A percentile compares a stretch with the other conserved stretches of the same genome.
These are phyloP conservation scores for Rhizopus microsporus DNA, from an alignment of 371 early-diverging fungal genomes.

Conservation along the genomic window DNA sequence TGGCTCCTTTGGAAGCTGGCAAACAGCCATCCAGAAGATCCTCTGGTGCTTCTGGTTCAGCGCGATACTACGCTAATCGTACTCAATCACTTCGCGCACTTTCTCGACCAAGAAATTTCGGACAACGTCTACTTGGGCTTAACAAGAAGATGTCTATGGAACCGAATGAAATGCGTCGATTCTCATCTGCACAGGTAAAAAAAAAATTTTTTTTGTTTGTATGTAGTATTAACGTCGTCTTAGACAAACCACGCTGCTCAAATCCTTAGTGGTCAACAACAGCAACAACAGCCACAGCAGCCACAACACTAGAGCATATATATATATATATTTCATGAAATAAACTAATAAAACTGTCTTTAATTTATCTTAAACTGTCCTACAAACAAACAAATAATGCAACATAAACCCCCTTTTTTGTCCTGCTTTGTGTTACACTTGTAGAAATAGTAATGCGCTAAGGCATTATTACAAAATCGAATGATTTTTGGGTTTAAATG, in stretches of 20 bases:
- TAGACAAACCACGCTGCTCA: constrained; percentile 30
- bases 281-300: neutral
- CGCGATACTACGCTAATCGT: constrained; percentile 48
- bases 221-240: neutral
- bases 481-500: no score
- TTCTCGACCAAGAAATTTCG: constrained; percentile 43
- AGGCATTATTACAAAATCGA: no score
- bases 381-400: no score
- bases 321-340: no score
- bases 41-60: constrained; percentile 39
- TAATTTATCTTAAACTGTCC: no score
- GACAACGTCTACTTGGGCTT: constrained; percentile 31
- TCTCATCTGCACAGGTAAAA: constrained; percentile 34
- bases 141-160: constrained; percentile 35
- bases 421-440: no score
- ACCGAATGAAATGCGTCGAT: constrained; percentile 27
- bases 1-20: constrained; percentile 9
- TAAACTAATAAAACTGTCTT: no score
- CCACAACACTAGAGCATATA: no score
- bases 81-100: constrained; percentile 44
- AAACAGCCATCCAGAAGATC: constrained; percentile 25
- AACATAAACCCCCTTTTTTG: no score
- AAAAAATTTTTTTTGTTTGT: neutral
- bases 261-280: constrained; percentile 3
- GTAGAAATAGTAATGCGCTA: no score